Evolutionary conservation across 176 grass and related monocot species (phyloP), one percentile per base, ranked within the genome.

Genomic region (Aegilops tauschii): DNA sequence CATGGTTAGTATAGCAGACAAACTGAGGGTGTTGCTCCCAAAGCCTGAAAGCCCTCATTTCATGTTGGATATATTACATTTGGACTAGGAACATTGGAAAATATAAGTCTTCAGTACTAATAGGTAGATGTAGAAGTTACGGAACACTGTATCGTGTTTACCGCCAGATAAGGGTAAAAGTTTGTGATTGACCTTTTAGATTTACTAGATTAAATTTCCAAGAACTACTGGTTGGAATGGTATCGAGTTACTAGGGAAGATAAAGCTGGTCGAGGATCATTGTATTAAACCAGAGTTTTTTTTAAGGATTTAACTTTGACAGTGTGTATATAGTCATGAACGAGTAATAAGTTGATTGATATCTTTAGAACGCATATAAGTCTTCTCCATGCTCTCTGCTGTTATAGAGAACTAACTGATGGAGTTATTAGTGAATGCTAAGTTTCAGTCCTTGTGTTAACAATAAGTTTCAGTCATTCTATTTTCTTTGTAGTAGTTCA

Each of bases 261-360:
- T 45, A 29, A 72, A 29, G 13, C 21, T 8, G 69, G 20, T 40
- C n/a, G 35, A n/a, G 23, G 18, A 72, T 70, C 20, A 58, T 83
- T 63, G 59, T 25, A 13, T 76, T 23, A 50, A 16, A 21, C 42
- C 28, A 59, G 67, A 6, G 32, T 80, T 35, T 76, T 65, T 75
- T 8, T 80, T 39, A 29, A 36, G 39, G 4, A 54, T 54, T 39
- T 37, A 4, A 62, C 14, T 63, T 64, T 7, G 12, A 37, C 17
- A 28, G 27, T 3, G 10, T 44, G 42, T 32, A 32, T 44, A 44
- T 44, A 44, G 42, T 12, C 42, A 9, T 44, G 42, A 0, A 3
- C 42, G 44, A 45, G 44, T 12, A 87, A 91, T 52, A 91, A 79
- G 50, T 81, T 84, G n/a, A 20, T 76, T 31, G 30, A 37, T 37